A percentile compares a stretch with the other conserved stretches of the same genome.
These are phyloP conservation scores for Cladophialophora yegresii DNA, from an alignment of 2,329 filamentous ascomycete genomes.

Conservation along the genomic window DNA sequence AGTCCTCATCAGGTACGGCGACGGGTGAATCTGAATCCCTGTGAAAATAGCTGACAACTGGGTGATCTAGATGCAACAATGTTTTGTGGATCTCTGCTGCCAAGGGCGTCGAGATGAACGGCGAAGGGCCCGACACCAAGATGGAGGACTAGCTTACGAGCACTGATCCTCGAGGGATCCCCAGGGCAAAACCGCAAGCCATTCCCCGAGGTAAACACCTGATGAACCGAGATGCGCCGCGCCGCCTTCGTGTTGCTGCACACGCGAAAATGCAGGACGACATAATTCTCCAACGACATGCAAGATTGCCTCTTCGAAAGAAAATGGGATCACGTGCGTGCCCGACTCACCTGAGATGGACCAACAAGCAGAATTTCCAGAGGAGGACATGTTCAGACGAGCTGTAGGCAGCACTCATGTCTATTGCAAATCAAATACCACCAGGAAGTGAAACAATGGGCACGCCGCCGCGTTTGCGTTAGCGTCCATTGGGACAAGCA, in stretches of 20 bases:
- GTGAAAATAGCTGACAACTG: slow-evolving; percentile 8
- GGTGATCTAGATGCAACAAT: slow-evolving; percentile 72
- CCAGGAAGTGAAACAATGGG: not conserved
- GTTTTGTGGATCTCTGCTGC: slow-evolving; percentile 82
- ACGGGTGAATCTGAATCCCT: not conserved
- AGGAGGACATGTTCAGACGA: not conserved
- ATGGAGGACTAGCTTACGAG: slow-evolving; percentile 35
- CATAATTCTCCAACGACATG: too few relatives aligned
- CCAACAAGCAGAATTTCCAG: not conserved
- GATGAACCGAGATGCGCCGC: not conserved
- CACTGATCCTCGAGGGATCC: not conserved
- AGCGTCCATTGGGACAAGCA: not conserved
- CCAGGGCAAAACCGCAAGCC: not conserved
- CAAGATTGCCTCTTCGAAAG: not conserved
- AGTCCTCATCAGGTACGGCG: slow-evolving; percentile 78
- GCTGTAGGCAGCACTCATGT: not conserved
- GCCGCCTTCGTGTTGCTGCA: not conserved
- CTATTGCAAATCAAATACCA: not conserved
- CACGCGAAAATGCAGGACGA: not conserved
- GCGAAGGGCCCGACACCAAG: slow-evolving; percentile 34
- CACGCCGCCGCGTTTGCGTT: not conserved
- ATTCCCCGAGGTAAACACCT: not conserved
- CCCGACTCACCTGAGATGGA: not conserved
- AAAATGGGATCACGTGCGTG: too few relatives aligned
- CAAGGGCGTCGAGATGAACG: slow-evolving; percentile 53